Evolutionary conservation across 2,329 filamentous ascomycete genomes (phyloP).

Genomic region (Aspergillus viridinutans): DNA sequence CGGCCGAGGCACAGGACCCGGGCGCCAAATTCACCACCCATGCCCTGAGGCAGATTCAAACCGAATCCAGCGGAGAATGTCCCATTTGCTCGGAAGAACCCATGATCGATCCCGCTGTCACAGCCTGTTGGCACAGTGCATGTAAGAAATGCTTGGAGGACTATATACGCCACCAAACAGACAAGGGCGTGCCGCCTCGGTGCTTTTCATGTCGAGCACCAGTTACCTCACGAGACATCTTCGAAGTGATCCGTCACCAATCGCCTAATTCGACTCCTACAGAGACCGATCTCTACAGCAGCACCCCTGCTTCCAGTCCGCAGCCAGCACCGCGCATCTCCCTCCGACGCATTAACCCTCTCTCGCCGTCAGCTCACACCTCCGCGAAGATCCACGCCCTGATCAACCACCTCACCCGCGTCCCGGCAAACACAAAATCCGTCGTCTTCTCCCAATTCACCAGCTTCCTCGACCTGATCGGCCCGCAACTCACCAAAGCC

Average conservation of each 20-base stretch:
- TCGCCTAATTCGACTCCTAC: slow-evolving; percentile 42
- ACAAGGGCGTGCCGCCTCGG: slow-evolving; percentile 68
- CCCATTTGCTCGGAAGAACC: slow-evolving; percentile 93
- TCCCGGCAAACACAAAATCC: slow-evolving; percentile 73
- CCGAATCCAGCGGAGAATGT: slow-evolving; percentile 83
- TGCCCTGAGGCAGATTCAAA: slow-evolving; percentile 84
- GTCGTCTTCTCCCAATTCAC: slow-evolving; percentile 98
- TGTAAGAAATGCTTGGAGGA: slow-evolving; percentile 90
- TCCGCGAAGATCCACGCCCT: slow-evolving; percentile 86
- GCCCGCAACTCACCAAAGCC: slow-evolving; percentile 67
- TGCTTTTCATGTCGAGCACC: slow-evolving; percentile 89
- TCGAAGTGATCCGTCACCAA: slow-evolving; percentile 80
- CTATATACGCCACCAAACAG: slow-evolving; percentile 81
- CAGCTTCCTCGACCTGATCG: slow-evolving; percentile 87
- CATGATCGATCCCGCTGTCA: slow-evolving; percentile 91
- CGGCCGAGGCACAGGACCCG: slow-evolving; percentile 45
- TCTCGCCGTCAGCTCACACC: slow-evolving; percentile 54
- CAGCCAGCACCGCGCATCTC: slow-evolving; percentile 50
- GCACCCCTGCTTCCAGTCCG: slow-evolving; percentile 34
- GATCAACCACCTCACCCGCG: slow-evolving; percentile 65
- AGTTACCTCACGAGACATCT: slow-evolving; percentile 79
- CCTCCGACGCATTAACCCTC: slow-evolving; percentile 57
- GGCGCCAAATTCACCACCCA: slow-evolving; percentile 78
- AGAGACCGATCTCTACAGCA: slow-evolving; percentile 36
- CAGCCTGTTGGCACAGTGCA: slow-evolving; percentile 94